These are phyloP conservation scores for Pichia californica DNA, from an alignment of 805 yeast genomes.

Conservation along the genomic window DNA sequence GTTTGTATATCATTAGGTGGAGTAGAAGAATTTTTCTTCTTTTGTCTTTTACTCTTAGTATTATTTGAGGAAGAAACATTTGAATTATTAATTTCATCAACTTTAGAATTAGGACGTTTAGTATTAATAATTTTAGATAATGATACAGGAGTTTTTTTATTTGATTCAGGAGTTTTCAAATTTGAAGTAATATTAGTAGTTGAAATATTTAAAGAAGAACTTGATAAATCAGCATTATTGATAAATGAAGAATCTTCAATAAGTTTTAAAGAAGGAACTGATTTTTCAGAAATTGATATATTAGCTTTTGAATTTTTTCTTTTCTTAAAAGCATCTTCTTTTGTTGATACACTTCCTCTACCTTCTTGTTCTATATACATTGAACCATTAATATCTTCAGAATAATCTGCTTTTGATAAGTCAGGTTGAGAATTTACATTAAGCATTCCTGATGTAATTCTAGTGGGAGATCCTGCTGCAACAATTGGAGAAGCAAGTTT, in stretches of 20 bases:
- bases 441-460: conserved; percentile 35
- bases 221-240: conserved; percentile 19
- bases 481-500: conserved; percentile 27
- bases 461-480: conserved; percentile 29
- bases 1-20: no score
- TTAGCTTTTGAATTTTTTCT: neutral
- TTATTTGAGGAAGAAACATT: no score
- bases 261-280: conserved; percentile 19
- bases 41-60: no score
- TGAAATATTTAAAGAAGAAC: conserved; percentile 5
- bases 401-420: conserved; percentile 26
- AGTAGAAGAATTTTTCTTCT: no score
- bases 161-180: neutral
- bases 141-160: neutral
- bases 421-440: conserved; percentile 26
- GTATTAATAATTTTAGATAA: neutral
- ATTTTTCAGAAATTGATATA: no score
- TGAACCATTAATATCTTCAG: conserved; percentile 10
- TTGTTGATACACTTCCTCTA: conserved; percentile 28
- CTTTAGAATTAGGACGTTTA: no score
- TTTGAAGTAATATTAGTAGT: neutral
- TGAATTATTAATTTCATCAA: no score
- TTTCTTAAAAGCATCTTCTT: conserved; percentile 22
- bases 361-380: conserved; percentile 11
- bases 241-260: conserved; percentile 4